Percentiles rank a stretch among this genome's conserved stretches.
Conservation (phyloP, 345 rosid species). For the Garcia nutans region DNA sequence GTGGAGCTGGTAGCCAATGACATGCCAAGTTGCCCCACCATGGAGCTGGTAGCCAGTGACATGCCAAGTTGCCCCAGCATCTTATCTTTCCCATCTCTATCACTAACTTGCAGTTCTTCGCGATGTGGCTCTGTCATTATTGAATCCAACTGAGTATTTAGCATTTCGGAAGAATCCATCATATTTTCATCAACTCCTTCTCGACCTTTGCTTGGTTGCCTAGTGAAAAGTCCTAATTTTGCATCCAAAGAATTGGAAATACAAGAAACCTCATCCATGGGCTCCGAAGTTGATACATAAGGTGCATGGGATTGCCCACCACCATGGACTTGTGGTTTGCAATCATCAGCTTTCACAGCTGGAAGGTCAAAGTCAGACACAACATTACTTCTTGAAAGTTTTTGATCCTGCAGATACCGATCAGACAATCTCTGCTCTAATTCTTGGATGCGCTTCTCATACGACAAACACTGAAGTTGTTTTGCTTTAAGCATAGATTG, state of each 20-base stretch:
- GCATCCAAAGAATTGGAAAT: conserved; percentile 58
- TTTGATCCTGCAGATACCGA: conserved; percentile 61
- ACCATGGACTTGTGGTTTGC: conserved; percentile 46
- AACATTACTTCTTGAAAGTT: conserved; percentile 47
- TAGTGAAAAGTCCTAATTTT: conserved; percentile 50
- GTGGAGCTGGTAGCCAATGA: conserved; percentile 80
- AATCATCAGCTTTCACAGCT: conserved; percentile 37
- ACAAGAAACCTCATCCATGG: conserved; percentile 97
- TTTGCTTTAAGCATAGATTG: conserved; percentile 71
- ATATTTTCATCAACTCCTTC: conserved; percentile 95
- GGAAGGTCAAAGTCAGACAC: conserved; percentile 40
- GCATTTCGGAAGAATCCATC: conserved; percentile 83
- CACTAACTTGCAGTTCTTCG: conserved; percentile 48
- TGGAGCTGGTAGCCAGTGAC: conserved; percentile 74
- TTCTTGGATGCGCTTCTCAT: conserved; percentile 93
- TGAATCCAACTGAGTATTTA: conserved; percentile 70
- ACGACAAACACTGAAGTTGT: conserved; percentile 71
- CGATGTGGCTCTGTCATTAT: conserved; percentile 80
- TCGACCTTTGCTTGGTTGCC: conserved; percentile 68
- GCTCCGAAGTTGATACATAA: conserved; percentile 56
- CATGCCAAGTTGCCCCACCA: conserved; percentile 54
- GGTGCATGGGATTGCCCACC: conserved; percentile 47
- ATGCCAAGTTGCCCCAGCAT: conserved; percentile 52
- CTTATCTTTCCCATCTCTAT: conserved; percentile 66
- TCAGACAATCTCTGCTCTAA: conserved; percentile 80